Conservation (phyloP, 495 filamentous ascomycete genomes). For the Lindgomyces ingoldianus region DNA sequence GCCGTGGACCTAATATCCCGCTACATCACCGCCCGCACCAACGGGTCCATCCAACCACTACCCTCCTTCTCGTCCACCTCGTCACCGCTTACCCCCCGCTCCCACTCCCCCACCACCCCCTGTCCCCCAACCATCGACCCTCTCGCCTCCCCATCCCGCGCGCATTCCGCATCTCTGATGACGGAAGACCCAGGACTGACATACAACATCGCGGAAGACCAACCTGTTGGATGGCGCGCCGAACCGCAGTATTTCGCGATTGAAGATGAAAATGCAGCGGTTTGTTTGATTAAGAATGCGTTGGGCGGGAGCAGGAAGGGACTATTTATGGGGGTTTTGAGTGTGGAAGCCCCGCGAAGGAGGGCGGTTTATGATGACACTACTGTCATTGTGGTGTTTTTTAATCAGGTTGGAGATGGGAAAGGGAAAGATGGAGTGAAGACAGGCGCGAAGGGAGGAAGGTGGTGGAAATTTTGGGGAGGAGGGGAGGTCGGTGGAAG, state of each 20-base stretch:
- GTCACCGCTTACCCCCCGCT: not conserved
- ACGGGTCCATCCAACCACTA: too few species aligned
- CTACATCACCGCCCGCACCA: constrained; percentile 59
- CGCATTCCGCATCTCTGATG: not conserved
- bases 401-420: constrained; percentile 37
- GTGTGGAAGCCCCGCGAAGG: constrained; percentile 52
- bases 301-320: constrained; percentile 53
- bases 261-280: constrained; percentile 63
- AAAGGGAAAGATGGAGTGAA: not conserved
- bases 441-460: not conserved
- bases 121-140: not conserved
- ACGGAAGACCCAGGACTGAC: too few species aligned
- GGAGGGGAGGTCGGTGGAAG: constrained; percentile 1
- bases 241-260: constrained; percentile 51
- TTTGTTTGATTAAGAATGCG: constrained; percentile 63
- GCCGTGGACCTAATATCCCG: constrained; percentile 58
- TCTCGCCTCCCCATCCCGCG: not conserved
- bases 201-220: too few species aligned
- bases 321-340: constrained; percentile 57
- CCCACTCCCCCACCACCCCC: not conserved
- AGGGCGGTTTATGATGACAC: constrained; percentile 58
- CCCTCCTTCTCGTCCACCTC: too few species aligned
- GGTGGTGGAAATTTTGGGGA: not conserved
- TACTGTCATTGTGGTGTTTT: constrained; percentile 66
- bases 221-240: constrained; percentile 36